These are phyloP conservation scores for Lachnellula subtilissima DNA, from an alignment of 2,329 filamentous ascomycete genomes.

Conservation along the genomic window DNA sequence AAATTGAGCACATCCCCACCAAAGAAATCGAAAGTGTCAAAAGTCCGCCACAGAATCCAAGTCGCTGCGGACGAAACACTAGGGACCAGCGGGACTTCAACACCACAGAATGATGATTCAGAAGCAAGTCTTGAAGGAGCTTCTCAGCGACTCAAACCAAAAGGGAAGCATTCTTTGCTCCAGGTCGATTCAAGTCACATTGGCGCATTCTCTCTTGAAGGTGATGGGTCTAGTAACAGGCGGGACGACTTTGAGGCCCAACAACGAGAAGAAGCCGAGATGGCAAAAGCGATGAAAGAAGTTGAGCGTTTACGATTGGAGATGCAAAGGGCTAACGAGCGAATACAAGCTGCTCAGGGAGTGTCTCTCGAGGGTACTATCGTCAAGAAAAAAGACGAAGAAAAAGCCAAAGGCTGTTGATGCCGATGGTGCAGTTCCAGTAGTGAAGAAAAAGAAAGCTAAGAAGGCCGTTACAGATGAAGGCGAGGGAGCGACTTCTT, in stretches of 20 bases:
- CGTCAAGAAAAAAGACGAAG: slow-evolving; percentile 61
- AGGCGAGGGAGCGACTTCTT: slow-evolving; percentile 16
- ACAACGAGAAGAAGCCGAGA: slow-evolving; percentile 77
- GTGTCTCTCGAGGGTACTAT: slow-evolving; percentile 56
- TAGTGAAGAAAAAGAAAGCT: slow-evolving; percentile 45
- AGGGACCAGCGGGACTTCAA: slow-evolving; percentile 46
- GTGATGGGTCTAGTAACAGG: slow-evolving; percentile 34
- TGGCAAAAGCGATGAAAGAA: slow-evolving; percentile 82
- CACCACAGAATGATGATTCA: slow-evolving; percentile 48
- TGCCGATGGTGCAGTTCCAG: slow-evolving; percentile 12
- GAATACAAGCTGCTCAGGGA: slow-evolving; percentile 67
- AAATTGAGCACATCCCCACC: slow-evolving; percentile 27
- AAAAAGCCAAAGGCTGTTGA: slow-evolving; percentile 39
- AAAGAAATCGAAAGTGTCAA: slow-evolving; percentile 34
- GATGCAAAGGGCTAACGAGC: slow-evolving; percentile 79
- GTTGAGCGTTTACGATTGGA: slow-evolving; percentile 81
- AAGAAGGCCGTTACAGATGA: slow-evolving; percentile 31
- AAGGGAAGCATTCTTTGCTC: slow-evolving; percentile 61
- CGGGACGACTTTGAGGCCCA: slow-evolving; percentile 57
- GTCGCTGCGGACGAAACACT: slow-evolving; percentile 72
- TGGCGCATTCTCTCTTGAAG: slow-evolving; percentile 65
- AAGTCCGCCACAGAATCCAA: slow-evolving; percentile 56
- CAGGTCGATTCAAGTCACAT: slow-evolving; percentile 85
- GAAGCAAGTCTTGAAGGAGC: slow-evolving; percentile 46
- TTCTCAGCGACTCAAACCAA: slow-evolving; percentile 46